A percentile compares a stretch with the other conserved stretches of the same genome.
These are phyloP conservation scores for Orbilia javanica DNA, from an alignment of 2,329 filamentous ascomycete species.

Conservation along the genomic window DNA sequence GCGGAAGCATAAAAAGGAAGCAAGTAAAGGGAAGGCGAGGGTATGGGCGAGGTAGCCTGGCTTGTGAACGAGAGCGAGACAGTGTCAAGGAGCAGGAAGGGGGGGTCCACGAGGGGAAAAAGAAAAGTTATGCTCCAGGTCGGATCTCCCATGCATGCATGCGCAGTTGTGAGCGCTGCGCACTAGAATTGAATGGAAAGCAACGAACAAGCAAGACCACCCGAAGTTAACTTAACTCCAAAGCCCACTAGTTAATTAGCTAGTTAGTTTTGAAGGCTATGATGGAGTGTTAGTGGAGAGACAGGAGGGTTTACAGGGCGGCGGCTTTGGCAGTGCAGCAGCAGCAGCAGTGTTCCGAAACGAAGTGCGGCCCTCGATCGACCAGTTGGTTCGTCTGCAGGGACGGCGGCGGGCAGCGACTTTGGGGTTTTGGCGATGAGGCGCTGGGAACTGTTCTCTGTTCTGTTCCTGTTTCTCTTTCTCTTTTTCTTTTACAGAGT, in stretches of 20 bases:
- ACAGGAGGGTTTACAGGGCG: constrained; percentile 58
- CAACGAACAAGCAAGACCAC: constrained; percentile 57
- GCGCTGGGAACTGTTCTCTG: constrained; percentile 30
- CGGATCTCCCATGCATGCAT: constrained; percentile 28
- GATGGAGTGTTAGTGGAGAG: constrained; percentile 43
- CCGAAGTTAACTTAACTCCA: constrained; percentile 29
- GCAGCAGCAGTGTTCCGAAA: constrained; percentile 34
- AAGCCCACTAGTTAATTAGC: too few species aligned
- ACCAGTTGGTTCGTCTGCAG: constrained; percentile 9
- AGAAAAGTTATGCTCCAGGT: constrained; percentile 14
- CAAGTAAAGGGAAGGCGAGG: constrained; percentile 51
- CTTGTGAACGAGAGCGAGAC: constrained; percentile 59
- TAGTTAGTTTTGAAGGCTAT: constrained; percentile 18
- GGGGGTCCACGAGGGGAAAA: constrained; percentile 48
- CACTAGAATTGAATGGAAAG: background rate
- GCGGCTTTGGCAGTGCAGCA: constrained; percentile 19
- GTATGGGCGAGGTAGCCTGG: constrained; percentile 57
- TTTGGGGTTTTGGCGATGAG: constrained; percentile 41
- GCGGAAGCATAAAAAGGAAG: constrained; percentile 59
- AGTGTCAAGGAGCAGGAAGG: constrained; percentile 51
- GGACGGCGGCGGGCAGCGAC: constrained; percentile 30
- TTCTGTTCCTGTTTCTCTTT: background rate
- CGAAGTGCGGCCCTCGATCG: constrained; percentile 28
- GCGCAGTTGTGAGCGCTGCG: constrained; percentile 2
- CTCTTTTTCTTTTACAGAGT: background rate